Conservation (phyloP, 495 filamentous ascomycete species). For the Aspergillus ellipticus region DNA sequence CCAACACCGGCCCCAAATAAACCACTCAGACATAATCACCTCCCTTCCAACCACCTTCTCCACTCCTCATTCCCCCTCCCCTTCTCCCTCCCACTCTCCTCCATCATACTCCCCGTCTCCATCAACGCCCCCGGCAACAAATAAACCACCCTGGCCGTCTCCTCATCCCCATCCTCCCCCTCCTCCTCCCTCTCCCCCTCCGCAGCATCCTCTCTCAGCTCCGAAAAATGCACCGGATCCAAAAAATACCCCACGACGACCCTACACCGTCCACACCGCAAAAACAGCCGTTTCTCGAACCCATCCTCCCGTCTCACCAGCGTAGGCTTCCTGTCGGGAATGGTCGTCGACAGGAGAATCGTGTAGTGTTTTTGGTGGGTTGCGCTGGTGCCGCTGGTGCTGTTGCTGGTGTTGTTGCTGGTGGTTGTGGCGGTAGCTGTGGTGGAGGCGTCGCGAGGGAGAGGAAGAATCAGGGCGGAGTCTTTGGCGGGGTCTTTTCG, state of each 20-base stretch:
- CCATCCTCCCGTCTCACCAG: slow-evolving; percentile 63
- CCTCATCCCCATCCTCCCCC: slow-evolving; percentile 16
- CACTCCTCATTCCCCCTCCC: slow-evolving; percentile 30
- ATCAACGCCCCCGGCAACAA: slow-evolving; percentile 51
- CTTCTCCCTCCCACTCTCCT: slow-evolving; percentile 22
- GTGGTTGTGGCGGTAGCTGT: background rate
- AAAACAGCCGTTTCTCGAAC: slow-evolving; percentile 65
- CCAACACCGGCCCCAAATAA: background rate
- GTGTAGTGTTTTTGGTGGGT: slow-evolving; percentile 42
- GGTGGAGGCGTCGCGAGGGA: slow-evolving; percentile 5
- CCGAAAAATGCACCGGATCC: slow-evolving; percentile 34
- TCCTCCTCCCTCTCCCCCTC: slow-evolving; percentile 1
- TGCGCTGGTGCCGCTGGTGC: background rate
- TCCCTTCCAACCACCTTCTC: slow-evolving; percentile 21
- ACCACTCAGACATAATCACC: background rate
- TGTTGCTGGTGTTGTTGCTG: background rate
- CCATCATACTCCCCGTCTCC: slow-evolving; percentile 38
- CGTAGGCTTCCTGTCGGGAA: slow-evolving; percentile 45
- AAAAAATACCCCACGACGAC: slow-evolving; percentile 60
- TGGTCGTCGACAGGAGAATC: slow-evolving; percentile 46
- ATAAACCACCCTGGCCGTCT: slow-evolving; percentile 49
- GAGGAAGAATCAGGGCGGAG: slow-evolving; percentile 26
- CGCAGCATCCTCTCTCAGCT: slow-evolving; percentile 8
- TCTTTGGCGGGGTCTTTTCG: slow-evolving; percentile 36
- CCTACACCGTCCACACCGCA: slow-evolving; percentile 61